These are phyloP conservation scores for Metschnikowia anglica DNA, from an alignment of 805 yeast species.

Conservation along the genomic window DNA sequence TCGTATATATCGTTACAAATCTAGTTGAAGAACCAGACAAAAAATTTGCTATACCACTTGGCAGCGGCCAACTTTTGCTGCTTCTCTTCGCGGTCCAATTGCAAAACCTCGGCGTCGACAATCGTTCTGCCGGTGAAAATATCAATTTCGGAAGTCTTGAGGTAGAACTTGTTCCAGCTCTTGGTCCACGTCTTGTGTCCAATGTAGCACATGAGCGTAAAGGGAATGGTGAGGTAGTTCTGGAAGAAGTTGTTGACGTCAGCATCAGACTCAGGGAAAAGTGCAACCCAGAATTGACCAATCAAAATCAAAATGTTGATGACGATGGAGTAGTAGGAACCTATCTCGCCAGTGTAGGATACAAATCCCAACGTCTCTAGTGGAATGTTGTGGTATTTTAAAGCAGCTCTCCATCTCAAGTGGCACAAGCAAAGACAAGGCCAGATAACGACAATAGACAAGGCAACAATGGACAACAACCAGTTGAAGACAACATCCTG, in stretches of 20 bases:
- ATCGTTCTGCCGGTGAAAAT: conserved; percentile 23
- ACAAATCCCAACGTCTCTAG: conserved; percentile 27
- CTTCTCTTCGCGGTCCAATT: conserved; percentile 26
- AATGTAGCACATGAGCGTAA: conserved; percentile 23
- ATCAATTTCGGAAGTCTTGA: conserved; percentile 25
- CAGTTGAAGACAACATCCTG: conserved; percentile 33
- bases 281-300: conserved; percentile 47
- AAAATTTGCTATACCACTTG: conserved; percentile 17
- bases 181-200: conserved; percentile 26
- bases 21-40: conserved; percentile 22
- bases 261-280: conserved; percentile 33
- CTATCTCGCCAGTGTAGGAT: conserved; percentile 41
- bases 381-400: conserved; percentile 24
- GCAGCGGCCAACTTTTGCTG: conserved; percentile 18
- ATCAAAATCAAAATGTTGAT: conserved; percentile 35
- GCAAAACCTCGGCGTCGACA: conserved; percentile 26
- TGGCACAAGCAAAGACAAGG: conserved; percentile 28
- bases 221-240: conserved; percentile 29
- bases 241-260: conserved; percentile 30
- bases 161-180: conserved; percentile 24
- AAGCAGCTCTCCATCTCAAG: conserved; percentile 31
- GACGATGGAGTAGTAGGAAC: conserved; percentile 36
- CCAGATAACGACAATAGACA: conserved; percentile 29
- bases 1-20: conserved; percentile 4
- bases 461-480: conserved; percentile 31